phyloP scores from a whole-genome alignment of 169 alveolate species.

The Eimeria praecox region DNA sequence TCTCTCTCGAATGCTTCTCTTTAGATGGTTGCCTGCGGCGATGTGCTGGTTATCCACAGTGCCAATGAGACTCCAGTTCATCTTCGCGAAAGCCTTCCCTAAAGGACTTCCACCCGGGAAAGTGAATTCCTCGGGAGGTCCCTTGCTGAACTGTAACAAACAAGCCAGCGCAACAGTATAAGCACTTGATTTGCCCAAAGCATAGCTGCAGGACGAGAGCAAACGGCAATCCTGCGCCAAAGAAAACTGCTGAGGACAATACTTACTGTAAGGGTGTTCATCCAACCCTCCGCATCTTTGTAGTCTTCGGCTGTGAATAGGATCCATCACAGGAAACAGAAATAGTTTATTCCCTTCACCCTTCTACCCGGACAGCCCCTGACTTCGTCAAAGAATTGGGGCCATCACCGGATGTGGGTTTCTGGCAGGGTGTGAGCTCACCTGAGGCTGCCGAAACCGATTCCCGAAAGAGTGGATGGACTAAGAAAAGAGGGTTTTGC shows the following conservation, averaged over 20 bases:
- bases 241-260: neutral
- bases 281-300: conserved; percentile 14
- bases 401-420: too few species aligned
- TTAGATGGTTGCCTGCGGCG: neutral
- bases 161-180: neutral
- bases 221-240: neutral
- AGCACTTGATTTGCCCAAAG: neutral
- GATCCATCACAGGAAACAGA: neutral
- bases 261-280: neutral
- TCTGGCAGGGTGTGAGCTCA: neutral
- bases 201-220: neutral
- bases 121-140: neutral
- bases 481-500: neutral
- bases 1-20: neutral
- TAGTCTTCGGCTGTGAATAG: neutral
- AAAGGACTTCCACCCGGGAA: conserved; percentile 8
- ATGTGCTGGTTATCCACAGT: conserved; percentile 55
- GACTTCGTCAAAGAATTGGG: neutral
- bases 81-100: conserved; percentile 1
- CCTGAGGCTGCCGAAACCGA: conserved; percentile 20
- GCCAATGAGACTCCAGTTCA: conserved; percentile 46
- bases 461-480: conserved; percentile 29
- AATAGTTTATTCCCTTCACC: neutral
- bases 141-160: neutral
- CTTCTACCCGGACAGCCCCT: neutral